Percentiles rank a stretch among this genome's conserved stretches.
These are phyloP conservation scores for Solanum sejunctum DNA, from an alignment of 257 asterid genomes.

Conservation along the genomic window DNA sequence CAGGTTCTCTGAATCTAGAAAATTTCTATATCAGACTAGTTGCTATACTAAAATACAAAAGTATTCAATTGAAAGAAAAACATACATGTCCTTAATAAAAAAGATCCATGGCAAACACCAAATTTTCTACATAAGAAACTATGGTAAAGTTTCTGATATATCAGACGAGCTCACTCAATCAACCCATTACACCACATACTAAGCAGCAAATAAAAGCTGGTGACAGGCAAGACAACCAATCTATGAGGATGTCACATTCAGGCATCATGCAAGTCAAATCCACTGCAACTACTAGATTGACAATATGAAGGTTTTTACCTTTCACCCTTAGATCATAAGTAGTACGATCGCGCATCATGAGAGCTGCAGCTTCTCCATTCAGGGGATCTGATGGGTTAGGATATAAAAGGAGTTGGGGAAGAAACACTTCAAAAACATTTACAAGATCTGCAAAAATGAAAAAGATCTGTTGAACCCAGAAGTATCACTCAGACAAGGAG, in stretches of 20 bases:
- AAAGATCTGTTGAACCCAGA: not conserved
- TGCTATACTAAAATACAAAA: not conserved
- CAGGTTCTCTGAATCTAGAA: not conserved
- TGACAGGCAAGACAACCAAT: not conserved
- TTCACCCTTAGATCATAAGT: constrained; percentile 66
- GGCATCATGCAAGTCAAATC: not conserved
- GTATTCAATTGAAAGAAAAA: not conserved
- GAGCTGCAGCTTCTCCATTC: constrained; percentile 90
- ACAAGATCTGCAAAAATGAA: constrained; percentile 50
- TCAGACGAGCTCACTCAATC: not conserved
- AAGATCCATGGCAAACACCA: not conserved
- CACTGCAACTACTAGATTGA: not conserved
- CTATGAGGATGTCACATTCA: not conserved
- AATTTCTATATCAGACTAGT: not conserved
- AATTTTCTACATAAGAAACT: not conserved
- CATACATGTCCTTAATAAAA: not conserved
- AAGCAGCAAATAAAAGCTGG: not conserved
- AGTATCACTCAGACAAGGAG: not conserved
- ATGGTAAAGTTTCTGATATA: not conserved
- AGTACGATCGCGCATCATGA: constrained; percentile 73
- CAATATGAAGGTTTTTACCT: constrained; percentile 34
- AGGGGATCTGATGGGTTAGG: constrained; percentile 90
- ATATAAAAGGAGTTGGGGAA: constrained; percentile 86
- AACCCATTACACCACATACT: not conserved
- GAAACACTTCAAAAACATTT: constrained; percentile 87